Conservation (phyloP, 768 basidiomycete species). For the Amanita rimosa region DNA sequence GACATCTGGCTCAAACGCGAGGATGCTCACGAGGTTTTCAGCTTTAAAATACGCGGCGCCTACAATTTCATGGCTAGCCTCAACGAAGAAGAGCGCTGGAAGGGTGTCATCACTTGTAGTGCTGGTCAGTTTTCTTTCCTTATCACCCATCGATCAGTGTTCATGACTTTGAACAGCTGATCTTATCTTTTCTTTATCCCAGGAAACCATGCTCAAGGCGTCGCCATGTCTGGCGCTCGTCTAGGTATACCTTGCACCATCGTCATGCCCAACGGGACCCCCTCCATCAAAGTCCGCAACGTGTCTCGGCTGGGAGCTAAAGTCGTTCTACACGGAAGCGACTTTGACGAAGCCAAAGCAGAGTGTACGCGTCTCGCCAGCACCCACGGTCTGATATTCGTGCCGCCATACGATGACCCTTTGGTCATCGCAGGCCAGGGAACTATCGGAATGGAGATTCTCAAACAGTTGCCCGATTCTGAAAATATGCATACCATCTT, state of each 20-base stretch:
- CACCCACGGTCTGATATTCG: slow-evolving; percentile 71
- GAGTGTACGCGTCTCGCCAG: slow-evolving; percentile 84
- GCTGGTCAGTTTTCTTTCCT: slow-evolving; percentile 61
- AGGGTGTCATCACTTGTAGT: slow-evolving; percentile 95
- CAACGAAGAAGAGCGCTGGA: slow-evolving; percentile 84
- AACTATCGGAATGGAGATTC: slow-evolving; percentile 88
- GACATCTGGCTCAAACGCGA: slow-evolving; percentile 96
- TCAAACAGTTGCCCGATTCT: slow-evolving; percentile 75
- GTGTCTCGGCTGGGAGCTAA: slow-evolving; percentile 93
- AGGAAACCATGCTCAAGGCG: slow-evolving; percentile 99
- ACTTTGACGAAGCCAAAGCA: slow-evolving; percentile 93
- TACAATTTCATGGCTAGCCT: slow-evolving; percentile 98
- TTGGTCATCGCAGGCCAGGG: slow-evolving; percentile 96
- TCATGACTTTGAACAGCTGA: slow-evolving; percentile 19
- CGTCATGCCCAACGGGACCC: slow-evolving; percentile 94
- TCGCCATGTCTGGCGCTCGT: slow-evolving; percentile 85
- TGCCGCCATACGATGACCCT: slow-evolving; percentile 97
- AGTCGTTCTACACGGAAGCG: slow-evolving; percentile 81
- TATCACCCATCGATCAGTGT: slow-evolving; percentile 18
- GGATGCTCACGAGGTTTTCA: slow-evolving; percentile 95
- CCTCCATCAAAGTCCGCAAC: slow-evolving; percentile 91
- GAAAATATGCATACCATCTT: slow-evolving; percentile 80
- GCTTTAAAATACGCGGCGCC: slow-evolving; percentile 97
- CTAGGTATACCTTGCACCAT: slow-evolving; percentile 95
- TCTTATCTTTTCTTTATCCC: background rate